Base-by-base conservation (phyloP, 768 basidiomycete genomes). In the Tricholoma terreum region DNA sequence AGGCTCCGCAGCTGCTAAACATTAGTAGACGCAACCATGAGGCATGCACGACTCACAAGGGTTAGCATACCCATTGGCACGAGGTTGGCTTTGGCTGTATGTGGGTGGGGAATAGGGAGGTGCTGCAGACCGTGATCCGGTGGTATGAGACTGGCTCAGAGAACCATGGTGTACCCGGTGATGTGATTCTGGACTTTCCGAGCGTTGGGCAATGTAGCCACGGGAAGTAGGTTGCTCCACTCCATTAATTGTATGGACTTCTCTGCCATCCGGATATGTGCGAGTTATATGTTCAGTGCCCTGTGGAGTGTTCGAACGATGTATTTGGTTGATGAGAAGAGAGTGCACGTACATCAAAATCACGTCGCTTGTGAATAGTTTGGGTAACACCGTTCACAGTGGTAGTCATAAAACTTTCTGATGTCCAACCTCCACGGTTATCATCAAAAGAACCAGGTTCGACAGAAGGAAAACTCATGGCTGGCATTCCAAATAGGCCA, bases 271-370 rank as follows among this genome's bases (percentile, higher is more conserved):
- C 5, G 85, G 81, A 55, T 80, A 81, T 7, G 77, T 84, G 52
- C 84, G 82, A 11, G 80, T 84, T 48, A 87, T 73, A 67, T 90
- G 87, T 63, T 89, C 87, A 61, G 89, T 89, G 2, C 90, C 90
- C 89, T 92, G 59, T 2, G 45, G 22, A 21, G 15, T 49, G 17
- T 38, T 7, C n/a, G 15, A n/a, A 33, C 24, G 45, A 15, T 34
- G 50, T 3, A 62, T 31, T 55, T 57, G 45, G 42, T 65, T 55
- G 50, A 50, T 63, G 33, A 30, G 40, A 53, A 35, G 52, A 33
- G 33, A 42, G 54, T 50, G 48, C 40, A 69, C 85, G 62, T 64
- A 90, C 90, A 35, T 84, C 68, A 38, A 74, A 77, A 63, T 92
- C 88, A 50, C 74, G 67, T 59, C 78, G 66, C 68, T 80, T 73